phyloP scores from a whole-genome alignment of 164 flowering plant species.

The Chimonanthus salicifolius region DNA sequence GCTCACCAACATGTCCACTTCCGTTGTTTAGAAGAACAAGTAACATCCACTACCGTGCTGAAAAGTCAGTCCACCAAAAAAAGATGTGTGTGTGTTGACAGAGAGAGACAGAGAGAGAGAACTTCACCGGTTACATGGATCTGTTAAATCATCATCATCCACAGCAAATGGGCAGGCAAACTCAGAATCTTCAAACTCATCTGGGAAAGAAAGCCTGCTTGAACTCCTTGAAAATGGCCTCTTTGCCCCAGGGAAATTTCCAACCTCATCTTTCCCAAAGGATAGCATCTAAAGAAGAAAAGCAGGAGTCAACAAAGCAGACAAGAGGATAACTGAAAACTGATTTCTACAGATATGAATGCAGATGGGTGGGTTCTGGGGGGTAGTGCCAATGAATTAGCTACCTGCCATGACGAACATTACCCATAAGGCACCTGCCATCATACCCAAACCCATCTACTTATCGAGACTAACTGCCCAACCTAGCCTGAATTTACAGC shows the following conservation, averaged over 20 bases:
- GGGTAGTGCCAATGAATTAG: neutral
- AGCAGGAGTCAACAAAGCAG: neutral
- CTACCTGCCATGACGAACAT: too few species aligned
- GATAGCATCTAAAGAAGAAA: constrained; percentile 29
- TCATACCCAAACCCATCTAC: too few species aligned
- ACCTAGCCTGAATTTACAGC: too few species aligned
- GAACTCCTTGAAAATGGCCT: constrained; percentile 67
- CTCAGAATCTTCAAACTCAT: constrained; percentile 69
- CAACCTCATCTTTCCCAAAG: constrained; percentile 53
- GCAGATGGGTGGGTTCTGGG: neutral
- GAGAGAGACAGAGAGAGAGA: neutral
- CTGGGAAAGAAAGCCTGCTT: constrained; percentile 59
- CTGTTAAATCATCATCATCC: constrained; percentile 63
- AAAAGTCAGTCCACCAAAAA: neutral
- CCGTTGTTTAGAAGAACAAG: too few species aligned
- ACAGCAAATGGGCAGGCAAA: constrained; percentile 69
- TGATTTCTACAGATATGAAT: too few species aligned
- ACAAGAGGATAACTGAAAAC: neutral
- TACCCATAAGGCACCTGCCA: too few species aligned
- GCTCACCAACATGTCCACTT: neutral
- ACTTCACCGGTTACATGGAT: constrained; percentile 60
- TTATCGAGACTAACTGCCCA: too few species aligned
- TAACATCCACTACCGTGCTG: neutral
- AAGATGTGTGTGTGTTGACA: neutral
- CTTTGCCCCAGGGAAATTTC: constrained; percentile 36